phyloP scores from a whole-genome alignment of 176 grass and related monocot species.

The Musa acuminata region DNA sequence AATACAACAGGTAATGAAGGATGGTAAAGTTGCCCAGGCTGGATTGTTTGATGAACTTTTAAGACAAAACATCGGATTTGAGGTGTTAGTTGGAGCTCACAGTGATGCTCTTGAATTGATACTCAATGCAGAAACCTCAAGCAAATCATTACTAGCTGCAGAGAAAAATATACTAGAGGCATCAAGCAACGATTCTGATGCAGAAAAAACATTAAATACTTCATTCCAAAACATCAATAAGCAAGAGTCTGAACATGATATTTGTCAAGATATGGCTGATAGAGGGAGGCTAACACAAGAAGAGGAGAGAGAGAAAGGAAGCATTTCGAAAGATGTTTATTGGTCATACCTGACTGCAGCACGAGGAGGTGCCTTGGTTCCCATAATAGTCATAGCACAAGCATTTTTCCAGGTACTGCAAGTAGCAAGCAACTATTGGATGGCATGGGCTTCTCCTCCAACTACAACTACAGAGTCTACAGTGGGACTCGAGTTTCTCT shows the following conservation, averaged over 20 bases:
- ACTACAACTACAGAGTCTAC: slow-evolving; percentile 36
- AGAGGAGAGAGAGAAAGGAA: slow-evolving; percentile 85
- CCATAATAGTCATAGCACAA: slow-evolving; percentile 54
- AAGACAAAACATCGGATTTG: slow-evolving; percentile 74
- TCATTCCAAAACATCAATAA: slow-evolving; percentile 61
- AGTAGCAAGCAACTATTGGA: slow-evolving; percentile 97
- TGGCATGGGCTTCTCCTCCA: slow-evolving; percentile 77
- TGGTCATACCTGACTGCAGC: slow-evolving; percentile 72
- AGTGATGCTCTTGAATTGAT: slow-evolving; percentile 84
- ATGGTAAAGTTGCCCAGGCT: slow-evolving; percentile 72
- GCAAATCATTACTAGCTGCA: slow-evolving; percentile 40
- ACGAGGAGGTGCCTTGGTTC: slow-evolving; percentile 61
- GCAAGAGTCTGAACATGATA: slow-evolving; percentile 70
- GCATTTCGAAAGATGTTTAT: slow-evolving; percentile 77
- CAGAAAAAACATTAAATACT: slow-evolving; percentile 34
- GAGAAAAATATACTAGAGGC: no score
- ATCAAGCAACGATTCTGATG: slow-evolving; percentile 34
- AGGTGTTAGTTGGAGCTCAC: slow-evolving; percentile 88
- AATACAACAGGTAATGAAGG: slow-evolving; percentile 82
- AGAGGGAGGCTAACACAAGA: slow-evolving; percentile 88
- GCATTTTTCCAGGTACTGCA: slow-evolving; percentile 74
- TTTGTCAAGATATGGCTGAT: slow-evolving; percentile 45
- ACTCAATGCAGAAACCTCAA: slow-evolving; percentile 65
- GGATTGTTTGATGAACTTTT: slow-evolving; percentile 81
- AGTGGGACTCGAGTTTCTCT: slow-evolving; percentile 48